These are phyloP conservation scores for Coriaria nepalensis DNA, from an alignment of 306 rosid genomes.

Conservation along the genomic window DNA sequence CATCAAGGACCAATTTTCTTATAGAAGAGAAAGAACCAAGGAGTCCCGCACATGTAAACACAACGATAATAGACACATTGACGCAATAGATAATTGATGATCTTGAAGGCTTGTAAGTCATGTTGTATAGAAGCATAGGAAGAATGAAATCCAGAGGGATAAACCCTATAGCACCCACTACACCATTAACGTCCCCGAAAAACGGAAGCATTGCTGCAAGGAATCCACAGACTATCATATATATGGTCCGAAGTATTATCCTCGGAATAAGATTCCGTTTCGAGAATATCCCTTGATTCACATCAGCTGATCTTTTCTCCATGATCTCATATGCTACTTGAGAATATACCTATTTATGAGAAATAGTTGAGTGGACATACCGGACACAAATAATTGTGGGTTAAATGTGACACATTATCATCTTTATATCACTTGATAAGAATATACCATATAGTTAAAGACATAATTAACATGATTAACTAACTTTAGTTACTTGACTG, in stretches of 20 bases:
- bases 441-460: too few species aligned
- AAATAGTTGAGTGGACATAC: not conserved
- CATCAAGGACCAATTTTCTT: conserved; percentile 72
- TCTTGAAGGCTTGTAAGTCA: conserved; percentile 57
- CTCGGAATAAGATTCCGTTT: conserved; percentile 77
- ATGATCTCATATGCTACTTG: conserved; percentile 97
- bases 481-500: too few species aligned
- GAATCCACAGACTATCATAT: conserved; percentile 64
- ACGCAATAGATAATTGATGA: conserved; percentile 51
- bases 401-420: too few species aligned
- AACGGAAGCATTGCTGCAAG: conserved; percentile 92
- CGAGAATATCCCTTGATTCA: conserved; percentile 63
- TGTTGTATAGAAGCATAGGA: conserved; percentile 90
- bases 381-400: not conserved
- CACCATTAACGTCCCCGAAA: conserved; percentile 74
- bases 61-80: conserved; percentile 61
- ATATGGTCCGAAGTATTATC: conserved; percentile 53
- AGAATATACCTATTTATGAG: conserved; percentile 62
- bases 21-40: conserved; percentile 74
- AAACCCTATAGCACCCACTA: conserved; percentile 88
- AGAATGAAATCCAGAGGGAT: conserved; percentile 88
- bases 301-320: conserved; percentile 80
- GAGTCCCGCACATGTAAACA: conserved; percentile 62
- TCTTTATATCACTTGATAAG: too few species aligned
- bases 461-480: too few species aligned